These are phyloP conservation scores for Coccomyxa sp. DNA, from an alignment of 139 green algal species.

Conservation along the genomic window DNA sequence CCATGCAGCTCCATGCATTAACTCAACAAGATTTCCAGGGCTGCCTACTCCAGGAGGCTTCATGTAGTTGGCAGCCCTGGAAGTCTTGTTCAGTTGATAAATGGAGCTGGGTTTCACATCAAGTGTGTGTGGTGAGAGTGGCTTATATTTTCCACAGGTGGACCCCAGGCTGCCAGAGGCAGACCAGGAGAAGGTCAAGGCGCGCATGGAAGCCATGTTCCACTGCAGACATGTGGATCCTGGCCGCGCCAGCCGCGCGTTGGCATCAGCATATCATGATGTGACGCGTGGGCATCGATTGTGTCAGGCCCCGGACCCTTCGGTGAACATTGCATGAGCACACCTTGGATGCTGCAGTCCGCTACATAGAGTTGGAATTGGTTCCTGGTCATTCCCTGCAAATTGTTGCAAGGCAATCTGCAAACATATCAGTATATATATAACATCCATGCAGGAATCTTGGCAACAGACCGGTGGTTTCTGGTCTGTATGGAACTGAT, in stretches of 20 bases:
- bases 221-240: conserved; percentile 2
- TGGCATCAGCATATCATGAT: conserved; percentile 27
- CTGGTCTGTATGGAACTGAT: no score
- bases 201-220: conserved; percentile 25
- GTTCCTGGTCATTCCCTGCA: no score
- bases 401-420: no score
- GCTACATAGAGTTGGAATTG: no score
- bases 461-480: no score
- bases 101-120: neutral
- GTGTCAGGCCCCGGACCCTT: neutral
- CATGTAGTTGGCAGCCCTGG: neutral
- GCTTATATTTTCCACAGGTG: conserved; percentile 1
- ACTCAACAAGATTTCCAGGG: neutral
- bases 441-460: no score
- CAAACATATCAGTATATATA: no score
- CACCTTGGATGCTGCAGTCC: no score
- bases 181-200: conserved; percentile 9
- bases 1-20: neutral
- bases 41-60: neutral
- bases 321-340: no score
- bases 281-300: conserved; percentile 11
- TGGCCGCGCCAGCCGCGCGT: neutral
- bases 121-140: neutral
- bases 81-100: neutral
- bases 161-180: conserved; percentile 26